Base-by-base conservation (phyloP, 2,329 filamentous ascomycete species). In the Cercospora janseana region DNA sequence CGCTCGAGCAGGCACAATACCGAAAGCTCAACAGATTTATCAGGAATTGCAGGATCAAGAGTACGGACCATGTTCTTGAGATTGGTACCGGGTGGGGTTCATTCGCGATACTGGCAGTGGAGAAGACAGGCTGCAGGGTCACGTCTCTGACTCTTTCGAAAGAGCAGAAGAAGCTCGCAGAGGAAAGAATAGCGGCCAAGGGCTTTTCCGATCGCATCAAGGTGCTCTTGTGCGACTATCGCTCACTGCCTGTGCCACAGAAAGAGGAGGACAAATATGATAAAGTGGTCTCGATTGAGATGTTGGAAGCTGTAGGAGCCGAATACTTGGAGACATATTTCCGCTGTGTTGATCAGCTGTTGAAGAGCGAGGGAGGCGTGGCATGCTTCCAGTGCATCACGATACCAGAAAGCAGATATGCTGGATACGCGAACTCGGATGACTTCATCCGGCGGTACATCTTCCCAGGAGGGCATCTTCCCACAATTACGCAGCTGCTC, bases 391-490 rank as follows among this genome's bases (percentile, higher is more conserved):
- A 88, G 66, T 87, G 85, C 67, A 88, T 88, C 62, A 88, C 86
- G 2, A 88, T 88, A 79, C 85, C 85, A 0, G 83, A 88, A 62
- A 58, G 66, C 29, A 76, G 83, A 44, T 84, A 87, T 63, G 79
- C 81, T 55, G 78, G 77, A 6, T 88, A 88, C 62, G 76, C 80
- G 13, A 81, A 78, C 59, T 77, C 79, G 2, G 81, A 86, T 65
- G 85, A 88, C 63, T 89, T 89, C 68, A 88, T 89, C 63, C 79
- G 84, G 50, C 81, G 83, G 55, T 87, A 89, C 68, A 88, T 89
- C 47, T 89, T 90, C 68, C 86, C 86, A 0, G 85, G 86, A n/a
- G 86, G 86, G 1, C 84, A 88, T 62, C 71, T 89, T 64, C 62
- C 87, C 71, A 32, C 89, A 79, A 49, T 85, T 70, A 59, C 82